A percentile compares a stretch with the other conserved stretches of the same genome.
Evolutionary conservation across 148 eudicot species (phyloP).

Genomic region (Cornus kousa): DNA sequence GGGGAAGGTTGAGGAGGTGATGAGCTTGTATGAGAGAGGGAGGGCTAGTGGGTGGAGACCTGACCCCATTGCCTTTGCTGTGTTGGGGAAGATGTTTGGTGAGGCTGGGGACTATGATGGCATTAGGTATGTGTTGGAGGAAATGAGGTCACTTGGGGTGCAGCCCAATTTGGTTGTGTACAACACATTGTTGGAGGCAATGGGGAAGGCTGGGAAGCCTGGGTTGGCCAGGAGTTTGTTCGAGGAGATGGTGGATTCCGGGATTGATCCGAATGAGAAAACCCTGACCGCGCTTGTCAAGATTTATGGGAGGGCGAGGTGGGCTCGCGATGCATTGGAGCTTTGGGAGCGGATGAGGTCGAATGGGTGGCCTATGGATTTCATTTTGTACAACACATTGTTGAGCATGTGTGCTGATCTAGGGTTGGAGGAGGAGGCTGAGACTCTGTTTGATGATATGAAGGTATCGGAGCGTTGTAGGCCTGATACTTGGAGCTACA

Average conservation of each 20-base stretch:
- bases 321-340: constrained; percentile 83
- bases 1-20: constrained; percentile 86
- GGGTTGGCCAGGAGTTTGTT: constrained; percentile 90
- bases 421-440: constrained; percentile 87
- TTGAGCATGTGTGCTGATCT: constrained; percentile 98
- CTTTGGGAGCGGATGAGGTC: constrained; percentile 85
- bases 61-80: constrained; percentile 78
- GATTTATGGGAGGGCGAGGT: constrained; percentile 88
- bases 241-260: constrained; percentile 81
- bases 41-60: constrained; percentile 96
- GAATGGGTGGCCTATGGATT: constrained; percentile 90
- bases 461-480: constrained; percentile 54
- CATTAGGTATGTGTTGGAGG: constrained; percentile 75
- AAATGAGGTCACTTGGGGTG: constrained; percentile 84
- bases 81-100: constrained; percentile 87
- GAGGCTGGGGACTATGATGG: constrained; percentile 98
- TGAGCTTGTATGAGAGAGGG: constrained; percentile 89
- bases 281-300: constrained; percentile 80
- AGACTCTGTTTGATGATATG: constrained; percentile 84
- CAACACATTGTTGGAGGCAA: constrained; percentile 85
- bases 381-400: constrained; percentile 80
- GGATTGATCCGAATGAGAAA: constrained; percentile 69
- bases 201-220: constrained; percentile 96
- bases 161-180: constrained; percentile 85
- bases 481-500: constrained; percentile 90